Base-by-base conservation (phyloP, 176 grass and related monocot genomes). In the Oryza brachyantha region DNA sequence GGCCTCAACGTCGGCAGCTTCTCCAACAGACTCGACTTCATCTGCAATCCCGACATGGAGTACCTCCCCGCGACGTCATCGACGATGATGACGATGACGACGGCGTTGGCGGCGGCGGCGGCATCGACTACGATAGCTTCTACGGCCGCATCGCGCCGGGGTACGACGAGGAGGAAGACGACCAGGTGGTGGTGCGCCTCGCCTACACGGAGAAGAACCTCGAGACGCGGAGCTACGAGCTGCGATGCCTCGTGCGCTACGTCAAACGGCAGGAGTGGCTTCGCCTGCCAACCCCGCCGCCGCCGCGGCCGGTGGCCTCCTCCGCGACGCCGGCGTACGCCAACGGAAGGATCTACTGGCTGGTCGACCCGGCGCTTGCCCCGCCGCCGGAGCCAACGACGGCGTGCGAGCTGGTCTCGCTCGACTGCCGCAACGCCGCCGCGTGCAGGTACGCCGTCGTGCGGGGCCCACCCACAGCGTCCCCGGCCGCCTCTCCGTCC, bases 1-100 rank as follows among this genome's bases (percentile, higher is more conserved):
- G 68, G 59, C 39, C 69, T 70, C 60, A 81, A 71, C 46, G 79
- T 81, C 13, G 68, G 79, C 21, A 48, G n/a, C 50, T n/a, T 26
- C 29, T 52, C 48, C 48, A 2, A 13, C 61, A 1, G 5, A 17
- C 25, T 68, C 21, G 59, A 62, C 35, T 81, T 81, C 68, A 3
- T 73, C 60, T 72, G 68, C 68, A 81, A 81, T 46, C 79, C 79
- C 25, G 11, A 21, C 68, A 72, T 45, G 42, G 32, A 32, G 1
- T 84, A 72, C 29, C 70, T 8, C 2, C 0, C 22, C 39, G 71
- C 37, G 11, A 39, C 19, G 1, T 32, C 31, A n/a, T n/a, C n/a
- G n/a, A n/a, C n/a, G 31, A 32, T 32, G 31, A 32, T 32, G 40
- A 70, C 10, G 26, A 63, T 2, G 74, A 64, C 62, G 74, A 4